Conservation (phyloP, 306 rosid genomes). For the Lagenaria siceraria region DNA sequence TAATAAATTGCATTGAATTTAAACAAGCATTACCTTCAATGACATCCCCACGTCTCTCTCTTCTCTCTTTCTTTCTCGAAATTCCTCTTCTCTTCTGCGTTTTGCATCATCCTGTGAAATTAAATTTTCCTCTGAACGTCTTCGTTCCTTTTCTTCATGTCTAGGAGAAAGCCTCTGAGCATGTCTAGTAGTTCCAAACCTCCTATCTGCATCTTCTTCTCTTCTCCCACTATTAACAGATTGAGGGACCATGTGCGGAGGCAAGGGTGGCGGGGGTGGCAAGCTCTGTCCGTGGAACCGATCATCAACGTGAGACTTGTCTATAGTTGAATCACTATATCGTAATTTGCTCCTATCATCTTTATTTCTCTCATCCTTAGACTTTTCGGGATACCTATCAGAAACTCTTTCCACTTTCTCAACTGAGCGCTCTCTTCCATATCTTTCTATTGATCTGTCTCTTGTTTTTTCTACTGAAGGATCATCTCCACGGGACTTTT, state of each 20-base stretch:
- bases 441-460: slow-evolving; percentile 85
- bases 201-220: slow-evolving; percentile 89
- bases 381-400: slow-evolving; percentile 71
- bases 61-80: slow-evolving; percentile 88
- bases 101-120: slow-evolving; percentile 73
- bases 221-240: slow-evolving; percentile 77
- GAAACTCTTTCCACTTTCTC: slow-evolving; percentile 65
- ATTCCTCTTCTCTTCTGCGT: slow-evolving; percentile 91
- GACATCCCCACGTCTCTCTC: slow-evolving; percentile 48
- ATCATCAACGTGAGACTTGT: slow-evolving; percentile 73
- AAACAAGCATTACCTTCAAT: slow-evolving; percentile 43
- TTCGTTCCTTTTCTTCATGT: slow-evolving; percentile 89
- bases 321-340: slow-evolving; percentile 45
- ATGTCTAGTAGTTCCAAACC: slow-evolving; percentile 77
- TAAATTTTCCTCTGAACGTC: slow-evolving; percentile 80
- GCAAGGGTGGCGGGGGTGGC: slow-evolving; percentile 99
- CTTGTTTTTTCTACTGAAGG: slow-evolving; percentile 48
- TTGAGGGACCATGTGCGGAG: slow-evolving; percentile 89
- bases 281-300: slow-evolving; percentile 86
- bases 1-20: not conserved
- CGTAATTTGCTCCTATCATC: slow-evolving; percentile 75
- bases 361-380: slow-evolving; percentile 66
- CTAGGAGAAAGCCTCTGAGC: slow-evolving; percentile 91
- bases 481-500: slow-evolving; percentile 83
- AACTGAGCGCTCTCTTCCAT: slow-evolving; percentile 84